Evolutionary conservation across 176 grass and related monocot genomes (phyloP).

Genomic region (Pontederia crassipes): DNA sequence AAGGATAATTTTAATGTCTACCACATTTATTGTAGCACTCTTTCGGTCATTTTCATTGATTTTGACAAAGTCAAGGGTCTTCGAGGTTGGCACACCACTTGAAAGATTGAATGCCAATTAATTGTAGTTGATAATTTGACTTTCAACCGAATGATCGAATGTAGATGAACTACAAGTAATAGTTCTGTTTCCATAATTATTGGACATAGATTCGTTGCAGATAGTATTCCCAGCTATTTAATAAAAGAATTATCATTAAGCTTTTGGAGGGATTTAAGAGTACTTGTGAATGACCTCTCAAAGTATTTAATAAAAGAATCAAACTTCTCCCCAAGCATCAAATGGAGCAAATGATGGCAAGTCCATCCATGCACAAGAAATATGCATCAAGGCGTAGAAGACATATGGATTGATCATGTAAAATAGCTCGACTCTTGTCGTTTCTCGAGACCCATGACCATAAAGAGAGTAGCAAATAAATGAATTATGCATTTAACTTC

Average conservation of each 20-base stretch:
- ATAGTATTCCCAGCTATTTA: constrained; percentile 14
- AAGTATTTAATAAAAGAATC: constrained; percentile 71
- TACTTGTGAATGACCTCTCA: constrained; percentile 91
- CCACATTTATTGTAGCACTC: neutral
- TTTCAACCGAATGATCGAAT: too few species aligned
- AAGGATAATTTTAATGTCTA: constrained; percentile 17
- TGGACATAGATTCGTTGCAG: constrained; percentile 24
- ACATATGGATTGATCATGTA: constrained; percentile 37
- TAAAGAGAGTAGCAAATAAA: too few species aligned
- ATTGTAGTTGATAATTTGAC: too few species aligned
- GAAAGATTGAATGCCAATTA: neutral
- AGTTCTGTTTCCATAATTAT: neutral
- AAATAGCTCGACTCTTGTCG: too few species aligned
- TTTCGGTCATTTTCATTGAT: constrained; percentile 20
- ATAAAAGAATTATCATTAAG: constrained; percentile 40
- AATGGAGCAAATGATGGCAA: constrained; percentile 27
- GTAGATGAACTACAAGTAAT: too few species aligned
- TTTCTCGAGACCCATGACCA: too few species aligned
- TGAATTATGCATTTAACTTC: neutral
- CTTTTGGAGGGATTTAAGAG: constrained; percentile 63
- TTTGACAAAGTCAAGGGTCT: neutral
- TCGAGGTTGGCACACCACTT: neutral
- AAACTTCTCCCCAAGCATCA: constrained; percentile 78
- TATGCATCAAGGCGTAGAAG: constrained; percentile 3
- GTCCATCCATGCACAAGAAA: neutral